A percentile compares a stretch with the other conserved stretches of the same genome.
These are phyloP conservation scores for Chiua virens DNA, from an alignment of 768 basidiomycete genomes.

Conservation along the genomic window DNA sequence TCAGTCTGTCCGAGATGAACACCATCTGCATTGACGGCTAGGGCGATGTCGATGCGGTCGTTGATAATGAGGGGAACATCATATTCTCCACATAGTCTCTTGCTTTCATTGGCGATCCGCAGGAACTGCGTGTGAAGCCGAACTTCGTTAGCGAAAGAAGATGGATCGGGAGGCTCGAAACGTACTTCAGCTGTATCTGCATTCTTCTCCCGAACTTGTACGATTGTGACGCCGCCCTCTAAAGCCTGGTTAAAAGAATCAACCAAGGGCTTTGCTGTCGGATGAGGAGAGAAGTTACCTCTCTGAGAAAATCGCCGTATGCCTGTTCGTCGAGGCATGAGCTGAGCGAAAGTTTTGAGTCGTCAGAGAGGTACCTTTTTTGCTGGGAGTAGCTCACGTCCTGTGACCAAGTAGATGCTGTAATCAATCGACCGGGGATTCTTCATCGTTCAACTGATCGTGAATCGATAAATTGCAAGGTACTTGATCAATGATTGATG, in stretches of 20 bases:
- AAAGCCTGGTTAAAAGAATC: slow-evolving; percentile 54
- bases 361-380: slow-evolving; percentile 55
- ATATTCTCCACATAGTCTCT: slow-evolving; percentile 72
- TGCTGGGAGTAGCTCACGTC: slow-evolving; percentile 69
- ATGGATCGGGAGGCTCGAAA: background rate
- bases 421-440: slow-evolving; percentile 44
- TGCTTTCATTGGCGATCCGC: slow-evolving; percentile 65
- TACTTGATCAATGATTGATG: too few relatives aligned
- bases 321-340: slow-evolving; percentile 39
- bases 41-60: slow-evolving; percentile 83
- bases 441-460: slow-evolving; percentile 10
- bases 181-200: slow-evolving; percentile 77
- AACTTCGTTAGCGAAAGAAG: background rate
- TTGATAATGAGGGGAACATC: slow-evolving; percentile 84
- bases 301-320: slow-evolving; percentile 73
- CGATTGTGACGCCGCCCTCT: slow-evolving; percentile 84
- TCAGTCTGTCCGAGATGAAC: slow-evolving; percentile 91
- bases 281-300: slow-evolving; percentile 41
- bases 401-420: slow-evolving; percentile 86
- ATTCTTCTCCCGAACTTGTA: slow-evolving; percentile 88
- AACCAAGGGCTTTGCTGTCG: background rate
- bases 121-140: slow-evolving; percentile 56
- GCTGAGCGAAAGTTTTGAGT: background rate
- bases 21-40: slow-evolving; percentile 73
- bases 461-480: too few relatives aligned